phyloP scores from a whole-genome alignment of 805 yeast species.

The Osmozyma mogii region DNA sequence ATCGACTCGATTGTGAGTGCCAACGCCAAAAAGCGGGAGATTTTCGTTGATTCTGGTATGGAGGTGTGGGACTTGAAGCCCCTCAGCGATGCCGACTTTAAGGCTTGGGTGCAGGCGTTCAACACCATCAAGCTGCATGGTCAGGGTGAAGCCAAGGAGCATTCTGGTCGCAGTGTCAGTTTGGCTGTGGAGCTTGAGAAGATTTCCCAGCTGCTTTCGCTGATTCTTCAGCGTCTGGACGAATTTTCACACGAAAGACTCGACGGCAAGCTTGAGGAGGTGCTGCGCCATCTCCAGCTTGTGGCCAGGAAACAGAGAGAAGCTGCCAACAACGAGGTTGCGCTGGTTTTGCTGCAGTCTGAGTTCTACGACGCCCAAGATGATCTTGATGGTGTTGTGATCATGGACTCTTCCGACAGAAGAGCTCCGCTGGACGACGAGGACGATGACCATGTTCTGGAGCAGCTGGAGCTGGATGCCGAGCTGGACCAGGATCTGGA shows the following conservation, averaged over 20 bases:
- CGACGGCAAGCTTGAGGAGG: too few species aligned
- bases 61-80: slow-evolving; percentile 90
- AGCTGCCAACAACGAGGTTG: too few species aligned
- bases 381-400: slow-evolving; percentile 53
- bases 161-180: too few species aligned
- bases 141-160: slow-evolving; percentile 1
- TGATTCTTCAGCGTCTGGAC: background rate
- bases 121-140: slow-evolving; percentile 38
- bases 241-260: too few species aligned
- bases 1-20: slow-evolving; percentile 78
- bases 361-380: slow-evolving; percentile 61
- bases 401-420: slow-evolving; percentile 22
- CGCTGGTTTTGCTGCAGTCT: too few species aligned
- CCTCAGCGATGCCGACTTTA: slow-evolving; percentile 53
- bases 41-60: slow-evolving; percentile 88
- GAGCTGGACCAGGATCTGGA: slow-evolving; percentile 9
- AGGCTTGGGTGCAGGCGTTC: slow-evolving; percentile 77
- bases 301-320: too few species aligned
- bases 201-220: background rate
- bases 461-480: too few species aligned
- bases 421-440: slow-evolving; percentile 14
- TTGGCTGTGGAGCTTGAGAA: too few species aligned
- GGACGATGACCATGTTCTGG: slow-evolving; percentile 12
- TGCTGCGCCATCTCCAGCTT: too few species aligned
- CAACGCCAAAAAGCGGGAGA: slow-evolving; percentile 53